These are phyloP conservation scores for Suillus sp. DNA, from an alignment of 768 basidiomycete species.

Conservation along the genomic window DNA sequence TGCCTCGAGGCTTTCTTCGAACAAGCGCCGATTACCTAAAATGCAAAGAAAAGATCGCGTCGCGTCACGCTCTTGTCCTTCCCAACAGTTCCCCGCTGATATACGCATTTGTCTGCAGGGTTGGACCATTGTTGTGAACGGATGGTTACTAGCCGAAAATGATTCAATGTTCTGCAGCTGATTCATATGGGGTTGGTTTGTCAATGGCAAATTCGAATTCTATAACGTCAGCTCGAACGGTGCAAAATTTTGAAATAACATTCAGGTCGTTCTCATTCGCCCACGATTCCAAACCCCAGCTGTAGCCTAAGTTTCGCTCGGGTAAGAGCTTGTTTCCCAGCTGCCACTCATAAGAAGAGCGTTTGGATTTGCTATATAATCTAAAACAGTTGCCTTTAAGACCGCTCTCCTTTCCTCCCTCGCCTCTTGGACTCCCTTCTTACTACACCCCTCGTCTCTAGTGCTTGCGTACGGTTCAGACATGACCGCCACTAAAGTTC, in stretches of 20 bases:
- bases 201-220: not conserved
- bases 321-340: constrained; percentile 9
- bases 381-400: not conserved
- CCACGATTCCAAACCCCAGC: not conserved
- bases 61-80: not conserved
- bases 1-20: not conserved
- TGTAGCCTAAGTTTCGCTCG: not conserved
- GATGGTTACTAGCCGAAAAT: not conserved
- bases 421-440: not conserved
- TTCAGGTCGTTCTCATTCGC: not conserved
- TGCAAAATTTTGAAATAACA: not conserved
- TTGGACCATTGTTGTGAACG: not conserved
- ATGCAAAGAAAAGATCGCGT: not conserved
- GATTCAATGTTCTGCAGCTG: not conserved
- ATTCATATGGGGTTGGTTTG: not conserved
- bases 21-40: constrained; percentile 4
- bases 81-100: not conserved
- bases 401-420: constrained; percentile 8
- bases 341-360: not conserved
- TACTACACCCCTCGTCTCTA: constrained; percentile 9
- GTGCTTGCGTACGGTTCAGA: constrained; percentile 12
- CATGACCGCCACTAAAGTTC: constrained; percentile 26
- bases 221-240: not conserved
- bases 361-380: constrained; percentile 25
- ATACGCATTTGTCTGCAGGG: not conserved